Evolutionary conservation across 371 early-diverging fungal species (phyloP).

Genomic region (Mycotypha africana): DNA sequence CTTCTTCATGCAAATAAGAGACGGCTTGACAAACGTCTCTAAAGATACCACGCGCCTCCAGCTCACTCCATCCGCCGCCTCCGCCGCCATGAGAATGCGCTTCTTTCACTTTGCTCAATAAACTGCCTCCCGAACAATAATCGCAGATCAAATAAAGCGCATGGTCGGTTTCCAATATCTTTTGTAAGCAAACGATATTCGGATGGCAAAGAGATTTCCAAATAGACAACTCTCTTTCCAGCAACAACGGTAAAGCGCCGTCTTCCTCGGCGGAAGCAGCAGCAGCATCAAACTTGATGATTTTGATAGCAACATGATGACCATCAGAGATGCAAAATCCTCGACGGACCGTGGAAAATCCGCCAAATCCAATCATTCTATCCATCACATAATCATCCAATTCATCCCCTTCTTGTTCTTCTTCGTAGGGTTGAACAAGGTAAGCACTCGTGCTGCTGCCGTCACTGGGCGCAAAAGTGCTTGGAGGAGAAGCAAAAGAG

Average conservation of each 20-base stretch:
- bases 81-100: no score
- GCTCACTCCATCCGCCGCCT: no score
- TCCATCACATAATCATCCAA: conserved; percentile 61
- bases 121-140: conserved; percentile 52
- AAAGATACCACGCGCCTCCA: conserved; percentile 32
- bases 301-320: conserved; percentile 50
- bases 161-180: conserved; percentile 42
- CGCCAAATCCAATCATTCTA: conserved; percentile 58
- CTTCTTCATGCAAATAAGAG: conserved; percentile 73
- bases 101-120: conserved; percentile 29
- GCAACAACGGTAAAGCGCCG: neutral
- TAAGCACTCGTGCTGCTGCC: no score
- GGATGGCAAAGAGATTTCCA: conserved; percentile 71
- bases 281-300: no score
- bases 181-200: conserved; percentile 56
- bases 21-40: conserved; percentile 70
- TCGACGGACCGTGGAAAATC: conserved; percentile 63
- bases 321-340: conserved; percentile 28
- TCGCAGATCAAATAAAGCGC: conserved; percentile 69
- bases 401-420: conserved; percentile 37
- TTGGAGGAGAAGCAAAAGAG: conserved; percentile 33
- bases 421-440: conserved; percentile 6
- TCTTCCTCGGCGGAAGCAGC: no score
- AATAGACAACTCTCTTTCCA: conserved; percentile 56
- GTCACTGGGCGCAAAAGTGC: no score